Evolutionary conservation across 352 stramenopile genomes (phyloP), one percentile per base, ranked within the genome.

Genomic region (Lagenidium giganteum): DNA sequence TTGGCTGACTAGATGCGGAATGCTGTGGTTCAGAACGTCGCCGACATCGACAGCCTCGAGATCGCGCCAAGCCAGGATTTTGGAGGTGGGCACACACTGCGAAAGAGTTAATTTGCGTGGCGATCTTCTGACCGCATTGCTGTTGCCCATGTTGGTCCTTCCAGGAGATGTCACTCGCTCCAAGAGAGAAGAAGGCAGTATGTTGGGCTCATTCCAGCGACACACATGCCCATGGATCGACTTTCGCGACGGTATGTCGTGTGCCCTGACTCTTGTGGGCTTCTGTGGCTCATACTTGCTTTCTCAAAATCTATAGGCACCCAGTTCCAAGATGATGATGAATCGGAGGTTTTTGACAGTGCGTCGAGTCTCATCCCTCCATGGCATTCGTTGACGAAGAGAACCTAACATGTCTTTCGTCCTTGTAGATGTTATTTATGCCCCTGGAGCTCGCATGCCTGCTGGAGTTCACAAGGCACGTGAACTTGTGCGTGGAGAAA

Each of bases 271-370:
- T 36, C 16, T 60, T 51, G 31, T 33, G 13, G 16, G 17, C 12
- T 16, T 60, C 22, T 53, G 31, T 51, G 13, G 32, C 32, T 38
- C 32, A 38, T 38, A 38, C 11, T 13, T 38, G 16, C 16, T 13
- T 38, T 13, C 32, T 20, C 16, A 18, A 38, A 13, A 2, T 34
- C 17, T 36, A 30, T 24, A 83, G 70, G 60, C 32, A 64, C 63
- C 21, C 61, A 83, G 44, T 55, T 70, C 30, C 49, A 52, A 31
- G 71, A 60, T 4, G 52, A 85, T 32, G 72, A 85, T 66, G 54
- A 61, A 25, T 85, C 72, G 21, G 68, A 85, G 51, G 64, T 76
- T 67, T 85, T 82, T 77, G 71, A 82, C 51, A 73, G 72, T 85
- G 39, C 42, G 71, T 70, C 2, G 18, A 12, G n/a, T 27, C 7